These are phyloP conservation scores for sunflower (Helianthus annuus) DNA, from an alignment of 129 eudicot genomes.

Conservation along the genomic window HanXRQr2.0-SUNRISE NC_035444.2:5834945-5835444, in stretches of 20 bases:
- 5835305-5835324: constrained; percentile 24
- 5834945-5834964: constrained; percentile 94
- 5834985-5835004: constrained; percentile 97
- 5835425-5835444: constrained; percentile 31
- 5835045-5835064: constrained; percentile 47
- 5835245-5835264: constrained; percentile 26
- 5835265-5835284: constrained; percentile 11
- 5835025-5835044: constrained; percentile 61
- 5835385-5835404: constrained; percentile 27
- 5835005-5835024: constrained; percentile 57
- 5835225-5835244: constrained; percentile 17
- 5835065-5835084: constrained; percentile 20
- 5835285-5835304: constrained; percentile 15
- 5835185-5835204: not conserved
- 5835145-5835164: constrained; percentile 44
- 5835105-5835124: constrained; percentile 42
- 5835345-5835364: constrained; percentile 20
- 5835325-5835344: constrained; percentile 20
- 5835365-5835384: constrained; percentile 29
- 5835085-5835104: constrained; percentile 41
- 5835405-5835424: constrained; percentile 16
- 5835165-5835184: constrained; percentile 34
- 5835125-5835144: constrained; percentile 46
- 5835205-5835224: constrained; percentile 26
- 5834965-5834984: constrained; percentile 99